phyloP scores from a whole-genome alignment of 1,284 basidiomycete genomes.

The Naganishia sp. region DNA sequence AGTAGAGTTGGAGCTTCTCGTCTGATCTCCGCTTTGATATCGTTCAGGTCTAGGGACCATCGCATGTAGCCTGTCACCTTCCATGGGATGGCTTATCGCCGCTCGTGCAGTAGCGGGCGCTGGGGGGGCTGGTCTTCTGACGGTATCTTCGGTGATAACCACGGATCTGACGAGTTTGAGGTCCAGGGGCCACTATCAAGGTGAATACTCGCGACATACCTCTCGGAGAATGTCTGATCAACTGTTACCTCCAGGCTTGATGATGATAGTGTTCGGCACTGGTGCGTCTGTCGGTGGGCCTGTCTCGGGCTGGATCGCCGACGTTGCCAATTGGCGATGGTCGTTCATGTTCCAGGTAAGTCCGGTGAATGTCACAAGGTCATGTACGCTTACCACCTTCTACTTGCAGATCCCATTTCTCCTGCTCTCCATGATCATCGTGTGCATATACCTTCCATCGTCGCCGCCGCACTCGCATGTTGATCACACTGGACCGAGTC shows the following conservation, averaged over 20 bases:
- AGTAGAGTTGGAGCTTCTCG: not conserved
- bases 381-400: not conserved
- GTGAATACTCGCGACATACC: conserved; percentile 35
- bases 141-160: conserved; percentile 51
- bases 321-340: conserved; percentile 48
- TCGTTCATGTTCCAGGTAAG: conserved; percentile 50
- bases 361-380: not conserved
- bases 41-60: conserved; percentile 42
- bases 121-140: conserved; percentile 52
- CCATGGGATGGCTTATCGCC: conserved; percentile 48
- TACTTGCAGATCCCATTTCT: conserved; percentile 28
- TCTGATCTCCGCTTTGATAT: not conserved
- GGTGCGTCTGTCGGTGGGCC: conserved; percentile 52
- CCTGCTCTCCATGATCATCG: conserved; percentile 27
- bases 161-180: conserved; percentile 53
- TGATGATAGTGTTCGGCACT: conserved; percentile 53
- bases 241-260: conserved; percentile 36
- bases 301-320: conserved; percentile 47
- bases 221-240: conserved; percentile 26
- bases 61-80: conserved; percentile 44
- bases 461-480: conserved; percentile 3
- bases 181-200: conserved; percentile 53
- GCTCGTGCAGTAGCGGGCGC: conserved; percentile 49
- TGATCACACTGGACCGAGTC: not conserved
- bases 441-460: conserved; percentile 19